Evolutionary conservation across 306 rosid genomes (phyloP), one percentile per base, ranked within the genome.

Genomic region (Spatholobus suberectus): DNA sequence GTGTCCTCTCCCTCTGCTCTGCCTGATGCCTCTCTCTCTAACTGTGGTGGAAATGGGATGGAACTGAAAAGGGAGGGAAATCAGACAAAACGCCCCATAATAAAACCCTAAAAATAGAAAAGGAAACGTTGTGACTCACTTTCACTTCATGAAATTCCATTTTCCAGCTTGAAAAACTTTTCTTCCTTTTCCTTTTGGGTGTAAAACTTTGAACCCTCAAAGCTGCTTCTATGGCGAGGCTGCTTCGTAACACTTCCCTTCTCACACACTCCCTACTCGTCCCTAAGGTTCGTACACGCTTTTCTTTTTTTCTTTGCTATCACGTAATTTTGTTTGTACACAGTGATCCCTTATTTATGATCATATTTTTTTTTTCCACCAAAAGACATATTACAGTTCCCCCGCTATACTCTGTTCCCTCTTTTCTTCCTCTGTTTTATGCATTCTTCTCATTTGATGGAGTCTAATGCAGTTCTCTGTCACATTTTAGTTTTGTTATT

Each of bases 21-120:
- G n/a, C 43, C 12, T 13, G 2, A 61, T n/a, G n/a, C n/a, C 38
- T 0, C 69, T 13, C 1, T 13, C 35, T 24, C 65, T 0, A 27
- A 58, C 7, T 35, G 6, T 63, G 71, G 20, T 63, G 44, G 76
- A n/a, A 13, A 29, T 77, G 47, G 38, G 43, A 3, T 44, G 37
- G 23, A 57, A 81, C 18, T 21, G 76, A 76, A 86, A 91, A 87
- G 41, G 85, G 91, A 85, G 94, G 96, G 96, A 90, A 90, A 85
- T 32, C 70, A 75, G 85, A 76, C 23, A 2, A 65, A 62, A 29
- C 20, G 3, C 35, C 63, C 15, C 35, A 1, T 18, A 18, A 2
- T 70, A 51, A 83, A 88, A 85, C 92, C 91, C 93, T 86, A 85
- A 84, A 17, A 38, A 26, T 1, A n/a, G 0, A 52, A 51, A 68